A percentile compares a stretch with the other conserved stretches of the same genome.
Evolutionary conservation across 305 asterid species (phyloP).

Genomic region (Stenogyne calaminthoides): DNA sequence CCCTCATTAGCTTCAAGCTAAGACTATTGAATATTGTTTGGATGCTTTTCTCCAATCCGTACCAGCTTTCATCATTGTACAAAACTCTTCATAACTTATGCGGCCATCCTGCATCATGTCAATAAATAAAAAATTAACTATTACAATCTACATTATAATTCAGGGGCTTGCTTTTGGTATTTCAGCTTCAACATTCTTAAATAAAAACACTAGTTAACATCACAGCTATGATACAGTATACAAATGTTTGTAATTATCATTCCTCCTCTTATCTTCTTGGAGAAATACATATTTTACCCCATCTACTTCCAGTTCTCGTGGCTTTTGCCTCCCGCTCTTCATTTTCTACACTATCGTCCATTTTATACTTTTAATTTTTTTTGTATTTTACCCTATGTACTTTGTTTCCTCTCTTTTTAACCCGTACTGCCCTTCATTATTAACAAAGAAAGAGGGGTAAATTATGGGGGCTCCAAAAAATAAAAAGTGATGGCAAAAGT

Average conservation of each 20-base stretch:
- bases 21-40: conserved; percentile 60
- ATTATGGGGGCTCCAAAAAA: background rate
- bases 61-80: conserved; percentile 65
- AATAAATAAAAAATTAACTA: background rate
- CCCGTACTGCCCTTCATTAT: too few species aligned
- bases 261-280: background rate
- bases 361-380: too few species aligned
- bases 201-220: too few species aligned
- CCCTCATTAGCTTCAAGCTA: conserved; percentile 59
- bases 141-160: background rate
- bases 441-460: too few species aligned
- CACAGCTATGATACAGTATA: too few species aligned
- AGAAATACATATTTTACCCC: background rate
- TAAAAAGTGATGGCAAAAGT: background rate
- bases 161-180: background rate
- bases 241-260: background rate
- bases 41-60: conserved; percentile 74
- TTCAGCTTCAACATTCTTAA: background rate
- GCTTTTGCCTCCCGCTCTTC: too few species aligned
- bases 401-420: too few species aligned
- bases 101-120: conserved; percentile 47
- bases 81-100: conserved; percentile 65
- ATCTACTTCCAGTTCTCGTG: too few species aligned
- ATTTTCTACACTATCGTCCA: too few species aligned
- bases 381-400: too few species aligned